phyloP scores from a whole-genome alignment of 441 rosid genomes.

The Rhodomyrtus psidioides region DNA sequence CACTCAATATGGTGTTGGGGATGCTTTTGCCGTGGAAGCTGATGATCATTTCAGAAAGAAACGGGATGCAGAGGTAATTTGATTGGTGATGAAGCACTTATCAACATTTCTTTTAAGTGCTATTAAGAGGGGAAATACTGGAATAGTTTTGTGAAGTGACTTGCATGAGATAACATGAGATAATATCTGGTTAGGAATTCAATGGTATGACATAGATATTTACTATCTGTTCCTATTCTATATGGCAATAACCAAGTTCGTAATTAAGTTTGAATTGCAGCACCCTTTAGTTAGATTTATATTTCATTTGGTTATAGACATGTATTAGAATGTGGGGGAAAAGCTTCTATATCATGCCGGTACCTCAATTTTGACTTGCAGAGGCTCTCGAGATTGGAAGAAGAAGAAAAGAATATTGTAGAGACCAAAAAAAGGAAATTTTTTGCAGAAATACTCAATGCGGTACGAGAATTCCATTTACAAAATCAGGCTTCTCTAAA shows the following conservation, averaged over 20 bases:
- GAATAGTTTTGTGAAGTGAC: not conserved
- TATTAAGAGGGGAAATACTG: not conserved
- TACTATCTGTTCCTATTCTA: not conserved
- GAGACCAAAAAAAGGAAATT: constrained; percentile 85
- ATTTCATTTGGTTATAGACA: not conserved
- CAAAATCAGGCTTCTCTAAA: constrained; percentile 76
- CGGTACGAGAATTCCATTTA: constrained; percentile 86
- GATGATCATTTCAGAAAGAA: constrained; percentile 91
- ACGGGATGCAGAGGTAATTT: constrained; percentile 87
- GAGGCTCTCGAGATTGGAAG: constrained; percentile 87
- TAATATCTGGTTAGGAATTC: not conserved
- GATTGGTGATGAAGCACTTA: not conserved
- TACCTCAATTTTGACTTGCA: constrained; percentile 20
- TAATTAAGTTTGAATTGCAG: not conserved
- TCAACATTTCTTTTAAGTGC: not conserved
- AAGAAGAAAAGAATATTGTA: constrained; percentile 70
- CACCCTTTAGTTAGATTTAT: not conserved
- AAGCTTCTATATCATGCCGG: not conserved
- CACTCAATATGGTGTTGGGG: constrained; percentile 78
- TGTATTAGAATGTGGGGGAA: not conserved
- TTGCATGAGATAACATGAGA: not conserved
- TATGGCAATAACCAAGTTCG: not conserved
- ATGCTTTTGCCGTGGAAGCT: constrained; percentile 81
- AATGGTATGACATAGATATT: not conserved
- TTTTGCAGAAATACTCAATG: constrained; percentile 85